Evolutionary conservation across 2,329 filamentous ascomycete species (phyloP).

Genomic region (Rhynchosporium secalis): DNA sequence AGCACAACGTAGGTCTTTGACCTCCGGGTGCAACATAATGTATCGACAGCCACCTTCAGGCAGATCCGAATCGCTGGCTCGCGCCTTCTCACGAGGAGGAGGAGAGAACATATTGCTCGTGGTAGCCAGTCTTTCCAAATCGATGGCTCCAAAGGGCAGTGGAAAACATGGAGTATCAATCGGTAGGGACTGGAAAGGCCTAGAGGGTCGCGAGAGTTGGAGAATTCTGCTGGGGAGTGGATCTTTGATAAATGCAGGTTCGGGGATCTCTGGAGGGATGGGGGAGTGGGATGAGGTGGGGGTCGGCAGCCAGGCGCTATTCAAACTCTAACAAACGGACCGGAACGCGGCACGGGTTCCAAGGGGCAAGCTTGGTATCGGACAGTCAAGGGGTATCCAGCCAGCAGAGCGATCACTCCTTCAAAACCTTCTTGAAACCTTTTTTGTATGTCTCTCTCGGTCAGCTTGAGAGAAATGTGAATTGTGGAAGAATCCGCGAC

Average conservation of each 20-base stretch:
- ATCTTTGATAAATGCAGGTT: constrained; percentile 24
- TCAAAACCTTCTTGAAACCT: not conserved
- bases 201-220: constrained; percentile 7
- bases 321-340: constrained; percentile 12
- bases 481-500: constrained; percentile 3
- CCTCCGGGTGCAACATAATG: constrained; percentile 56
- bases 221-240: constrained; percentile 17
- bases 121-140: constrained; percentile 26
- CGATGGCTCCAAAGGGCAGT: constrained; percentile 32
- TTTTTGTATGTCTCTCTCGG: not conserved
- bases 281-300: constrained; percentile 17
- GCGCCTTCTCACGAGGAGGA: constrained; percentile 36
- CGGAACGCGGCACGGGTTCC: constrained; percentile 8
- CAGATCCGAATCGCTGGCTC: constrained; percentile 47
- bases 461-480: not conserved
- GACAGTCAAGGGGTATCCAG: not conserved
- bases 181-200: constrained; percentile 21
- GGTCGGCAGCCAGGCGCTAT: constrained; percentile 10
- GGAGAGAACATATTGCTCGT: constrained; percentile 35
- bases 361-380: not conserved
- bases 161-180: constrained; percentile 30
- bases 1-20: constrained; percentile 58
- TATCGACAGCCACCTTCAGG: constrained; percentile 61
- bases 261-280: constrained; percentile 5
- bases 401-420: not conserved